Percentiles rank a stretch among this genome's conserved stretches.
These are phyloP conservation scores for Chrysochromulina tobinii DNA, from an alignment of 78 protist species.

Conservation along the genomic window DNA sequence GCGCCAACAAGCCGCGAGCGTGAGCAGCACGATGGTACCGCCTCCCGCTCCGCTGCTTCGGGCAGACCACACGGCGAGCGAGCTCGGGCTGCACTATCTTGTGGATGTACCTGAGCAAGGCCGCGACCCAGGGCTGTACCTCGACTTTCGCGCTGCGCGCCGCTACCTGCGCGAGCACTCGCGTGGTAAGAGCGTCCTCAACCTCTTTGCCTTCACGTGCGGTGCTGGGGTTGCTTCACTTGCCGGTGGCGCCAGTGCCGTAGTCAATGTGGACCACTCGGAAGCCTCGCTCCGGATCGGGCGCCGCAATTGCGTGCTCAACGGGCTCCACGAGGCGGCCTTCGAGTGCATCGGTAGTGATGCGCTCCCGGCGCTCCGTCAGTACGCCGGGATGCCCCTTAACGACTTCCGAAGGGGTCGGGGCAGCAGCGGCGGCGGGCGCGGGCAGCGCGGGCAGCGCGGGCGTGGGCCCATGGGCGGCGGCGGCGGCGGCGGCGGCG, in stretches of 20 bases:
- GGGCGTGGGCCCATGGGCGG: too few species aligned
- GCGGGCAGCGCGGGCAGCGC: too few species aligned
- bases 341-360: neutral
- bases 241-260: neutral
- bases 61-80: neutral
- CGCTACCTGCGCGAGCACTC: neutral
- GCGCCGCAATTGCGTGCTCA: neutral
- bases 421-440: too few species aligned
- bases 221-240: neutral
- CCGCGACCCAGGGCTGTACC: neutral
- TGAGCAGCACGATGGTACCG: neutral
- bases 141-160: conserved; percentile 11
- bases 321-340: neutral
- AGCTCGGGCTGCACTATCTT: neutral
- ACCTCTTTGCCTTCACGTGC: neutral
- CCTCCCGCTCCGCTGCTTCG: neutral
- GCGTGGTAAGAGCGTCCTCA: neutral
- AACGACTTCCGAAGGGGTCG: too few species aligned
- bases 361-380: neutral
- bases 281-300: neutral
- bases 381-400: neutral
- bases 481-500: too few species aligned
- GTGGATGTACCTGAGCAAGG: neutral
- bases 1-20: neutral
- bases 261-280: neutral